Evolutionary conservation across 192 early-diverging fungal species (phyloP).

Genomic region (Tieghemiomyces parasiticus): DNA sequence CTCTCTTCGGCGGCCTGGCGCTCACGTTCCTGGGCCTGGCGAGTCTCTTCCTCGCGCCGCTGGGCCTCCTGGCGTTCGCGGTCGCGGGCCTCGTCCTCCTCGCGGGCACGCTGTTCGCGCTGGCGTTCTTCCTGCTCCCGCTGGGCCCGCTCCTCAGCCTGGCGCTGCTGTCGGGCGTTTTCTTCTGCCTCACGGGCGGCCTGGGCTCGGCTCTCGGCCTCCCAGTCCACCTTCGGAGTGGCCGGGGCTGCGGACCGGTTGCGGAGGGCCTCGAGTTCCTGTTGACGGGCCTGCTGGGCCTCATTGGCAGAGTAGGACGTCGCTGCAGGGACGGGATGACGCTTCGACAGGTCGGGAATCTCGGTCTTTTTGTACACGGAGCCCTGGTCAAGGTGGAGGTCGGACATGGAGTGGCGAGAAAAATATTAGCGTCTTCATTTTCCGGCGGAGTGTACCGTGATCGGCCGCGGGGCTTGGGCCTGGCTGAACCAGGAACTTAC

Average conservation of each 20-base stretch:
- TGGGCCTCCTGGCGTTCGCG: constrained; percentile 16
- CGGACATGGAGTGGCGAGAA: too few species aligned
- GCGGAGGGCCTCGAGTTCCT: constrained; percentile 30
- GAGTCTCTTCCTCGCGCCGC: constrained; percentile 18
- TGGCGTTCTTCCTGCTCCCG: background rate
- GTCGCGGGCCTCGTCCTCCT: constrained; percentile 1
- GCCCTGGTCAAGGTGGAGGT: constrained; percentile 12
- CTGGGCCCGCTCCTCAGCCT: constrained; percentile 4
- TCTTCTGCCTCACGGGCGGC: constrained; percentile 16
- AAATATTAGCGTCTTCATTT: background rate
- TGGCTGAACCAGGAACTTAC: constrained; percentile 17
- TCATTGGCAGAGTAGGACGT: constrained; percentile 15
- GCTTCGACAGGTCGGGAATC: constrained; percentile 36
- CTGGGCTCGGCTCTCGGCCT: constrained; percentile 12
- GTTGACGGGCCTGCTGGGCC: constrained; percentile 27
- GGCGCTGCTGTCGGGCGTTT: constrained; percentile 19
- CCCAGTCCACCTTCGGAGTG: constrained; percentile 10
- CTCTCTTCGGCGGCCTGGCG: constrained; percentile 14
- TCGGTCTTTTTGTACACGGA: constrained; percentile 43
- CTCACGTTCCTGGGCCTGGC: constrained; percentile 21
- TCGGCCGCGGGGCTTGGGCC: background rate
- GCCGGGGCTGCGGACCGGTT: constrained; percentile 1
- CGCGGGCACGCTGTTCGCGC: constrained; percentile 5
- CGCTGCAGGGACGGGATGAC: background rate
- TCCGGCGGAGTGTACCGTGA: background rate